These are phyloP conservation scores for Didymosphaeria variabile DNA, from an alignment of 2,329 filamentous ascomycete species.

Conservation along the genomic window DNA sequence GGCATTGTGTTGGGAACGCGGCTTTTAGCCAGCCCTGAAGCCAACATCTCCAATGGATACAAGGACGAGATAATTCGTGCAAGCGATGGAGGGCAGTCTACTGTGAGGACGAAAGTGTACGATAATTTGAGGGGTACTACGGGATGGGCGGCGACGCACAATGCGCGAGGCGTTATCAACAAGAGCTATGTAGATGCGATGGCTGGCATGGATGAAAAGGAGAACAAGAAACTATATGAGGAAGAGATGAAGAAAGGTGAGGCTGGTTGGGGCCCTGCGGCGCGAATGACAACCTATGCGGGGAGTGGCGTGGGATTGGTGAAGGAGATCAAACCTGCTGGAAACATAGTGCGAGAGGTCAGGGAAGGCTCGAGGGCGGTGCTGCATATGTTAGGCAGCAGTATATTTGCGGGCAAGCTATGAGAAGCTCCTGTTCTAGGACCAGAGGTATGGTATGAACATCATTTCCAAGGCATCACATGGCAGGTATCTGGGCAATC, in stretches of 20 bases:
- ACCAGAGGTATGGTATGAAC: not conserved
- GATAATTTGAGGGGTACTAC: constrained; percentile 64
- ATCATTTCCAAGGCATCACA: not conserved
- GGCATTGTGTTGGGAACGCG: constrained; percentile 71
- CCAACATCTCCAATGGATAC: constrained; percentile 58
- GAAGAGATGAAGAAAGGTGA: constrained; percentile 62
- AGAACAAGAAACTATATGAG: constrained; percentile 57
- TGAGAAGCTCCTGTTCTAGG: not conserved
- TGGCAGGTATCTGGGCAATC: not conserved
- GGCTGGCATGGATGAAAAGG: constrained; percentile 52
- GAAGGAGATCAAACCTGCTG: constrained; percentile 58
- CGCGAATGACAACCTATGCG: constrained; percentile 69
- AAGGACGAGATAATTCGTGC: constrained; percentile 56
- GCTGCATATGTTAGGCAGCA: constrained; percentile 31
- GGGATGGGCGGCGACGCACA: constrained; percentile 66
- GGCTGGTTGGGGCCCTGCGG: constrained; percentile 59
- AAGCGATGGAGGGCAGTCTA: constrained; percentile 61
- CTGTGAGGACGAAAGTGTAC: constrained; percentile 61
- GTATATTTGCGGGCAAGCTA: not conserved
- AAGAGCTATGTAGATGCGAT: constrained; percentile 57
- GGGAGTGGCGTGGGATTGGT: constrained; percentile 69
- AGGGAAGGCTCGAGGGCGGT: constrained; percentile 50
- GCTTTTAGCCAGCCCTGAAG: constrained; percentile 65
- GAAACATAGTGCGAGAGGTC: constrained; percentile 61
- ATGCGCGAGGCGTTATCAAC: constrained; percentile 68